Evolutionary conservation across 805 yeast species (phyloP), one percentile per base, ranked within the genome.

Genomic region (Monosporozyma solicola): DNA sequence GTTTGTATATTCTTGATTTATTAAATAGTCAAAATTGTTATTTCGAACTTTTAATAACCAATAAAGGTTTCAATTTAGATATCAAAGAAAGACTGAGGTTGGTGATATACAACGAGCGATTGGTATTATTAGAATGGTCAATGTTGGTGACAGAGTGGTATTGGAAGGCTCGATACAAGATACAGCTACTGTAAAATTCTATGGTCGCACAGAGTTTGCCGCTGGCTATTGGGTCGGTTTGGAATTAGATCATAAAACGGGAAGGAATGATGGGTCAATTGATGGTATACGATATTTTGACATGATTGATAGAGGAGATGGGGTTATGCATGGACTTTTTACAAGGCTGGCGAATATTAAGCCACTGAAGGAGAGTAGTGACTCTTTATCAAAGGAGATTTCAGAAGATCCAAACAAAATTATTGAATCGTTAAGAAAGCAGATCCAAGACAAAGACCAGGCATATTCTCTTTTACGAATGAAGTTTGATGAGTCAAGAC

Each of bases 181-280:
- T 0, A 8, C 35, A n/a, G 52, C 44, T 6, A 44, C 44, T 16
- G 75, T 83, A 1, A 66, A 76, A 50, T 84, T 65, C 60, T 54
- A 76, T 1, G 89, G 89, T 0, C 51, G 58, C 13, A 80, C 87
- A 0, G 57, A 76, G 48, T 84, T 84, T 69, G 81, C 86, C 2
- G 68, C 75, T 0, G 89, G 88, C 5, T 57, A 68, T 3, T 91
- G 97, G 97, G 75, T 84, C 13, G 97, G 97, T 0, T 75, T 91
- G 6, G 88, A 84, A 59, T 77, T 89, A 46, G 88, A 83, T 55
- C 82, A 81, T 54, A 84, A 94, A 0, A 72, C 74, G 9, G 97
- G 97, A 1, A 87, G 84, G 68, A 88, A 90, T 62, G 82, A 88
- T 62, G 97, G 97, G 0, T 70, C 79, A 47, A 75, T 90, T 10